These are phyloP conservation scores for Phytopythium helicoides DNA, from an alignment of 352 stramenopile genomes.

Conservation along the genomic window DNA sequence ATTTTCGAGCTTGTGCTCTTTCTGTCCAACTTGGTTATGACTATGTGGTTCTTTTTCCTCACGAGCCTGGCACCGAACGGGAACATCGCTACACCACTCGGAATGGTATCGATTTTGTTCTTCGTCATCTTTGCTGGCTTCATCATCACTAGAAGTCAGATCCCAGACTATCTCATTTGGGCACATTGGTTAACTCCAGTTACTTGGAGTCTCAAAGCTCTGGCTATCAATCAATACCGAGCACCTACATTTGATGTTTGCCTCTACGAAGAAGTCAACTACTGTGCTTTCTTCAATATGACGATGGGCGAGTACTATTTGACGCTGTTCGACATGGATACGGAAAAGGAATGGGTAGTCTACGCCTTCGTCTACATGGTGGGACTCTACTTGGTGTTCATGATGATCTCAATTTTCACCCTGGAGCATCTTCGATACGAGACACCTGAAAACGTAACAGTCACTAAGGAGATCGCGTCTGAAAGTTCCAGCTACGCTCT, in stretches of 20 bases:
- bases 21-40: conserved; percentile 43
- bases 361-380: conserved; percentile 29
- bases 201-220: too few species aligned
- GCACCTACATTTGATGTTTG: conserved; percentile 51
- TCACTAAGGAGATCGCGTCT: conserved; percentile 3
- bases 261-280: conserved; percentile 23
- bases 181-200: too few species aligned
- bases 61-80: conserved; percentile 26
- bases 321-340: conserved; percentile 31
- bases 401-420: conserved; percentile 17
- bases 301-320: conserved; percentile 39
- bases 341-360: conserved; percentile 32
- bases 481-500: conserved; percentile 8
- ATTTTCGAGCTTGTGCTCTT: conserved; percentile 42
- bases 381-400: conserved; percentile 29
- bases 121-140: conserved; percentile 50
- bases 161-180: conserved; percentile 50
- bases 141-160: conserved; percentile 32
- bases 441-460: conserved; percentile 11
- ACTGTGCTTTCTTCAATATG: conserved; percentile 23
- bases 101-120: conserved; percentile 39
- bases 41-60: conserved; percentile 36
- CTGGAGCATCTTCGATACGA: conserved; percentile 20
- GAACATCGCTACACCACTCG: conserved; percentile 36
- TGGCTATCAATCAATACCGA: too few species aligned